Evolutionary conservation across 768 basidiomycete species (phyloP).

Genomic region (Kwoniella botswanensis): DNA sequence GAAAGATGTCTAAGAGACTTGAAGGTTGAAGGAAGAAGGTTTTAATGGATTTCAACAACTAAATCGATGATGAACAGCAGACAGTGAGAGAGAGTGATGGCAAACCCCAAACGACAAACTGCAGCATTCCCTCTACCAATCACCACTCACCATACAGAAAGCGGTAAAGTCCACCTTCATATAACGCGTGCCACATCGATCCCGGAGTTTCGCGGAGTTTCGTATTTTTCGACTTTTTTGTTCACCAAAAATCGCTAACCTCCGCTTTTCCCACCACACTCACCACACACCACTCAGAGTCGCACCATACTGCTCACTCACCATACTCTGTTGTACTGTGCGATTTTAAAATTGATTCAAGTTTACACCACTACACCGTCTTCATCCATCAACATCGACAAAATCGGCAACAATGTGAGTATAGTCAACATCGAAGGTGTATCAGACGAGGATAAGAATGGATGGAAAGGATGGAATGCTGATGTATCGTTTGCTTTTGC

Average conservation of each 20-base stretch:
- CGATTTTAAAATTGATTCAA: constrained; percentile 1
- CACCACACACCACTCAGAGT: not conserved
- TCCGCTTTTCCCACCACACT: constrained; percentile 4
- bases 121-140: constrained; percentile 1
- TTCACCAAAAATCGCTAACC: constrained; percentile 8
- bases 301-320: constrained; percentile 1
- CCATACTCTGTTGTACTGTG: constrained; percentile 1
- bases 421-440: not conserved
- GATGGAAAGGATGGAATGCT: constrained; percentile 25
- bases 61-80: constrained; percentile 1
- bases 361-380: not conserved
- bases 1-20: constrained; percentile 27
- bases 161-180: constrained; percentile 8
- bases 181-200: not conserved
- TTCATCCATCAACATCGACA: constrained; percentile 35
- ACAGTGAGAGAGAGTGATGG: too few species aligned
- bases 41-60: not conserved
- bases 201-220: constrained; percentile 55
- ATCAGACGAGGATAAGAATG: not conserved
- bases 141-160: constrained; percentile 10
- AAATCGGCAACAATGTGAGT: constrained; percentile 42
- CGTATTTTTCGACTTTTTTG: constrained; percentile 8
- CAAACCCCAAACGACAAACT: not conserved
- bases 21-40: constrained; percentile 17
- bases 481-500: constrained; percentile 29